A percentile compares a stretch with the other conserved stretches of the same genome.
Evolutionary conservation across 192 early-diverging fungal species (phyloP).

Genomic region (Podila clonocystis): DNA sequence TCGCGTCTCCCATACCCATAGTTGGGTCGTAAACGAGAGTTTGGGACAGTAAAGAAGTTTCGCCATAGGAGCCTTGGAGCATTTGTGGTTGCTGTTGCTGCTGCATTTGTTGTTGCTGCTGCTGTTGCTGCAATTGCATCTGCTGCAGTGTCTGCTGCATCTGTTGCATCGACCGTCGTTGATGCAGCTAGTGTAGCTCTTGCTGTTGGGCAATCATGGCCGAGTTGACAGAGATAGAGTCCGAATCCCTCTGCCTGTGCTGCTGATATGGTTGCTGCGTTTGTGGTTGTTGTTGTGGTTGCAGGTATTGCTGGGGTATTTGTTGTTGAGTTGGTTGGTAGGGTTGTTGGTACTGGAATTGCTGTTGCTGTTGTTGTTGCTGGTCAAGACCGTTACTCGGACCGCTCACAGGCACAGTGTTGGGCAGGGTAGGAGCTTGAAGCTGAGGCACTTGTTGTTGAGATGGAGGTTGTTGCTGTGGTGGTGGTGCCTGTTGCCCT

Average conservation of each 20-base stretch:
- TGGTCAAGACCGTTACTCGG: background rate
- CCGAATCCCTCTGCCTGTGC: background rate
- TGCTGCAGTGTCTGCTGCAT: background rate
- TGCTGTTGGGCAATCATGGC: constrained; percentile 2
- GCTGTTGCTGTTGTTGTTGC: background rate
- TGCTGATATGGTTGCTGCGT: background rate
- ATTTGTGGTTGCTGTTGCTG: background rate
- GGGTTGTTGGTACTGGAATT: background rate
- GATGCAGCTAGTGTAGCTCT: background rate
- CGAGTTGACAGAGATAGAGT: constrained; percentile 7
- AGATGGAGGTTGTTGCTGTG: background rate
- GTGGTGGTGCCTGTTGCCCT: background rate
- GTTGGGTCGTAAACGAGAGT: background rate
- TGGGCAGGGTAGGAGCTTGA: background rate
- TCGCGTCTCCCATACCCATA: background rate
- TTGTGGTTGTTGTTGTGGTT: background rate
- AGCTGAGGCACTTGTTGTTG: constrained; percentile 13
- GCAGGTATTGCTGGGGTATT: constrained; percentile 5
- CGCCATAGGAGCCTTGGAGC: background rate
- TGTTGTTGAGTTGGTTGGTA: constrained; percentile 9
- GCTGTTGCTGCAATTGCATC: background rate
- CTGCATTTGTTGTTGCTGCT: background rate
- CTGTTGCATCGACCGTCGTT: background rate
- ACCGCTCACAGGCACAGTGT: background rate
- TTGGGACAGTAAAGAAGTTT: background rate